A percentile compares a stretch with the other conserved stretches of the same genome.
Evolutionary conservation across 2,329 filamentous ascomycete species (phyloP).

Genomic region (Penicillium expansum): DNA sequence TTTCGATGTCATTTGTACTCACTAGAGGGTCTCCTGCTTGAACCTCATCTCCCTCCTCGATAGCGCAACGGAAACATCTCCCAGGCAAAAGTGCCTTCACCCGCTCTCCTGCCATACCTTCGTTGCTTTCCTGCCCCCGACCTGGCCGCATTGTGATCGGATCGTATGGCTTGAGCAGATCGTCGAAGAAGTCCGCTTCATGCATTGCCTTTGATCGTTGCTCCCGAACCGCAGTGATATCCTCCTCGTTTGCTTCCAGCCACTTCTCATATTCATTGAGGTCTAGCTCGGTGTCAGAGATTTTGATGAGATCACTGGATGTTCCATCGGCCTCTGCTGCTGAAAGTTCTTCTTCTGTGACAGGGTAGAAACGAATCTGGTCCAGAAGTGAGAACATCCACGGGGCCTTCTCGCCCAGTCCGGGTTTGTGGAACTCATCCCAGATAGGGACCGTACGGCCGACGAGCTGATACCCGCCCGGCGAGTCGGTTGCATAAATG

Average conservation of each 20-base stretch:
- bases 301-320: neutral
- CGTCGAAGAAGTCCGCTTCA: neutral
- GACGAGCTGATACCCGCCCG: too few relatives aligned
- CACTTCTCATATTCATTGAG: neutral
- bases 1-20: neutral
- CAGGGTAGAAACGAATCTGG: too few relatives aligned
- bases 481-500: too few relatives aligned
- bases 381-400: too few relatives aligned
- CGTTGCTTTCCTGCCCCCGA: neutral
- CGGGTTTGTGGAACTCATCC: too few relatives aligned
- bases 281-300: neutral
- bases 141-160: neutral
- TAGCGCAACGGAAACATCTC: neutral
- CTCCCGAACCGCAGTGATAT: neutral
- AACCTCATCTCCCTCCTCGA: neutral
- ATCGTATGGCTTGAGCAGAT: neutral
- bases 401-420: too few relatives aligned
- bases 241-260: neutral
- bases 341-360: too few relatives aligned
- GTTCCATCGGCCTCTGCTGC: neutral
- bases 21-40: neutral
- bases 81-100: neutral
- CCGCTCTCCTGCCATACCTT: neutral
- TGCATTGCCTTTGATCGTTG: neutral
- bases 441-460: too few relatives aligned